phyloP scores from a whole-genome alignment of 805 yeast genomes.

The Starmerella tilneyi region DNA sequence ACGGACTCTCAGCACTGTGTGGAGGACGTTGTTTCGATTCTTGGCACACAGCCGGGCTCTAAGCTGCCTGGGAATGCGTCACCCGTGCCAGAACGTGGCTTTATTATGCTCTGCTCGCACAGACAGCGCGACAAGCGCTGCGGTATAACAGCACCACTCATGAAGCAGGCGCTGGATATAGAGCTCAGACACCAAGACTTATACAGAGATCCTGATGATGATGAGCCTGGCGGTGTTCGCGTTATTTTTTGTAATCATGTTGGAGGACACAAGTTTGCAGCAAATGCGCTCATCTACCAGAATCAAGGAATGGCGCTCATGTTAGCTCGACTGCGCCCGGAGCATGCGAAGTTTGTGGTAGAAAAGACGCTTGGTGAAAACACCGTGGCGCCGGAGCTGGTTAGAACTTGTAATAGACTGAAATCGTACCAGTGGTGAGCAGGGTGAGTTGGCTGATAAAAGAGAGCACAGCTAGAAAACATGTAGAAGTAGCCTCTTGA shows the following conservation, averaged over 20 bases:
- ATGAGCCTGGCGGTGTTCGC: conserved; percentile 60
- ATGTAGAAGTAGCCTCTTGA: no score
- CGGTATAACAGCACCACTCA: conserved; percentile 85
- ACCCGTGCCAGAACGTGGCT: conserved; percentile 23
- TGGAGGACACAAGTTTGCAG: conserved; percentile 94
- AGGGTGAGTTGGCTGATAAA: no score
- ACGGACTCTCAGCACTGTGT: conserved; percentile 25
- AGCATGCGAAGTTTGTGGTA: conserved; percentile 59
- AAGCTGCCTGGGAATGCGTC: conserved; percentile 19
- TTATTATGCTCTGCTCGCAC: conserved; percentile 76
- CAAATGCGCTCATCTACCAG: conserved; percentile 71
- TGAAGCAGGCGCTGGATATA: conserved; percentile 67
- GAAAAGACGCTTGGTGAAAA: conserved; percentile 64
- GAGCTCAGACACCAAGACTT: conserved; percentile 61
- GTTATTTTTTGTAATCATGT: conserved; percentile 73
- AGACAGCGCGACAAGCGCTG: conserved; percentile 84
- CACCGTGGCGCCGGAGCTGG: conserved; percentile 58
- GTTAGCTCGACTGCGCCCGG: conserved; percentile 79
- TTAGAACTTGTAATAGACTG: conserved; percentile 41
- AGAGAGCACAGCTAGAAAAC: no score
- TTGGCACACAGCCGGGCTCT: conserved; percentile 18
- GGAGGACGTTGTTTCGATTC: conserved; percentile 19
- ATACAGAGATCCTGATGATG: conserved; percentile 67
- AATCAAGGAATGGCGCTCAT: conserved; percentile 69
- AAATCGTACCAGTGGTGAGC: conserved; percentile 27